Evolutionary conservation across 139 green algal species (phyloP).

Genomic region (Pleodorina starrii): DNA sequence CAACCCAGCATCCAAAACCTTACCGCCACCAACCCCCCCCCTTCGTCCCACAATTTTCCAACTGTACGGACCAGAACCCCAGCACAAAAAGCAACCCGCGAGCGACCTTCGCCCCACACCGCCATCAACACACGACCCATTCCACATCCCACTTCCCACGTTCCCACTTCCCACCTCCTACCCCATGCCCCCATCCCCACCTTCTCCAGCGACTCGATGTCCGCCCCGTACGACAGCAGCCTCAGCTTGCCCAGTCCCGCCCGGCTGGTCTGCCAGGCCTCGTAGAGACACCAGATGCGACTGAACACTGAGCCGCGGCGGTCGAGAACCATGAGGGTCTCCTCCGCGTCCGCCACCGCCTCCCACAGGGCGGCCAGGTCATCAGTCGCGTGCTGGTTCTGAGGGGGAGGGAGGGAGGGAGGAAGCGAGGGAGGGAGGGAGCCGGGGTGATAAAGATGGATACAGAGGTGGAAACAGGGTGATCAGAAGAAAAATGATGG

Average conservation of each 20-base stretch:
- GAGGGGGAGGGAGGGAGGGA: neutral
- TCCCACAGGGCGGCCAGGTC: constrained; percentile 4
- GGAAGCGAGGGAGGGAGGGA: neutral
- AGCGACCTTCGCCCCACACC: no score
- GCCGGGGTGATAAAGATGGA: neutral
- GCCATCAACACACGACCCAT: no score
- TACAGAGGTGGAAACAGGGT: no score
- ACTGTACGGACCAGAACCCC: no score
- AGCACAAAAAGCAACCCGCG: no score
- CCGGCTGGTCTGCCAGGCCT: constrained; percentile 6
- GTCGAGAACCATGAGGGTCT: constrained; percentile 12
- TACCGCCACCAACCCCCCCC: no score
- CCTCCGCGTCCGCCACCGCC: neutral
- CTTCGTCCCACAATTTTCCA: no score
- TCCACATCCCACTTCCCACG: no score
- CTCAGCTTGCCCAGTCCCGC: constrained; percentile 12
- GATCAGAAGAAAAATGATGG: no score
- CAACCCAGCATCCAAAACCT: no score
- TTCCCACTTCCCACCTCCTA: neutral
- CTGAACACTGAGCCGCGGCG: neutral
- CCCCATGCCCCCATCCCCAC: neutral
- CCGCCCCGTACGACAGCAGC: constrained; percentile 4
- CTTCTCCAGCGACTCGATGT: neutral
- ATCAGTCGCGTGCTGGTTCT: constrained; percentile 15
- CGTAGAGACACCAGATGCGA: constrained; percentile 27